Conservation (phyloP, 768 basidiomycete genomes). For the Cystobasidium ongulense region DNA sequence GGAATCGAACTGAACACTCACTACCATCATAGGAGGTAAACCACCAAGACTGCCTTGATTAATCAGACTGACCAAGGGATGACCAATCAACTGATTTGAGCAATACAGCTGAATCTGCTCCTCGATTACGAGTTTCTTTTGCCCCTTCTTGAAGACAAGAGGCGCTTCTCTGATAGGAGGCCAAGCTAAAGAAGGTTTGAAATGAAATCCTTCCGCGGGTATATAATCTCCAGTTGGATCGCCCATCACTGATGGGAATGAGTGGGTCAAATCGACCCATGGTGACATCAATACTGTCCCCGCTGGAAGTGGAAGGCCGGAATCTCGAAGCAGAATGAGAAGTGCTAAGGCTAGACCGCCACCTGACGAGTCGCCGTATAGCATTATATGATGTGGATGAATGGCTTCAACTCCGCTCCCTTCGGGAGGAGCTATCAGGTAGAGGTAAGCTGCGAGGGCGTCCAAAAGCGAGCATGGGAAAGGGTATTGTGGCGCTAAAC, state of each 20-base stretch:
- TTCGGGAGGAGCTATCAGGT: slow-evolving; percentile 74
- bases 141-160: slow-evolving; percentile 44
- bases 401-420: slow-evolving; percentile 65
- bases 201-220: slow-evolving; percentile 22
- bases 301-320: slow-evolving; percentile 69
- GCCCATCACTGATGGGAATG: slow-evolving; percentile 75
- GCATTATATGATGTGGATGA: slow-evolving; percentile 68
- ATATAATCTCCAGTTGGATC: slow-evolving; percentile 66
- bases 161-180: slow-evolving; percentile 29
- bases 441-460: slow-evolving; percentile 77
- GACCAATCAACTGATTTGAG: slow-evolving; percentile 54
- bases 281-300: slow-evolving; percentile 85
- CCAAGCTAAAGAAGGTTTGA: slow-evolving; percentile 44
- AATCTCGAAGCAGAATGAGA: slow-evolving; percentile 74
- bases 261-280: slow-evolving; percentile 85
- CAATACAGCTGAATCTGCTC: slow-evolving; percentile 69
- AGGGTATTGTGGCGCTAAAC: slow-evolving; percentile 89
- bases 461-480: slow-evolving; percentile 77
- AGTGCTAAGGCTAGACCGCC: slow-evolving; percentile 77
- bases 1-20: slow-evolving; percentile 49
- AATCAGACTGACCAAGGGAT: slow-evolving; percentile 68
- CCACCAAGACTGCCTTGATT: slow-evolving; percentile 76
- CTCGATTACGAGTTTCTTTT: slow-evolving; percentile 44
- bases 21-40: slow-evolving; percentile 72
- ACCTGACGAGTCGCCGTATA: slow-evolving; percentile 88